phyloP scores from a whole-genome alignment of 805 yeast genomes.

The Barnettozyma californica region DNA sequence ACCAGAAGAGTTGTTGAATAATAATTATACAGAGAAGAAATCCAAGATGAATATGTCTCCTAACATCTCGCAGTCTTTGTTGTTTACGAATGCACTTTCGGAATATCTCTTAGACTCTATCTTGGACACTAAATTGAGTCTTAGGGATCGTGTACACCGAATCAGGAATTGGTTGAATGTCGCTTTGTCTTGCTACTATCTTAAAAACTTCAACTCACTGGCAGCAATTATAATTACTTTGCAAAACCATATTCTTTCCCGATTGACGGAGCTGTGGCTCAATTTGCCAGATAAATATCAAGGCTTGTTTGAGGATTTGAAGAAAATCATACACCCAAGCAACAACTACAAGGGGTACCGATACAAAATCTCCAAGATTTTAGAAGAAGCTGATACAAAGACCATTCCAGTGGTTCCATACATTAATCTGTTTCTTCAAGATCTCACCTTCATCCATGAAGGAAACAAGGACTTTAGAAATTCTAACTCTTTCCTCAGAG shows the following conservation, averaged over 20 bases:
- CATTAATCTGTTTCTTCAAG: conserved; percentile 68
- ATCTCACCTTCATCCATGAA: conserved; percentile 73
- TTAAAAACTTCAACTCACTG: conserved; percentile 71
- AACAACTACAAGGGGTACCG: conserved; percentile 70
- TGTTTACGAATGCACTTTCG: conserved; percentile 67
- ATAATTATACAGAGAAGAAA: conserved; percentile 55
- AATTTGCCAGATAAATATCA: conserved; percentile 52
- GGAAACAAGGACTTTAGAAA: conserved; percentile 70
- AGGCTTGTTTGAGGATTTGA: conserved; percentile 57
- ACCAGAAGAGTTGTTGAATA: conserved; percentile 62
- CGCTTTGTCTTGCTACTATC: conserved; percentile 64
- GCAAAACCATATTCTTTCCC: conserved; percentile 65
- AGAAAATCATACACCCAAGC: conserved; percentile 68
- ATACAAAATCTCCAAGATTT: conserved; percentile 50
- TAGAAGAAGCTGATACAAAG: conserved; percentile 36
- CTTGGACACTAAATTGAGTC: conserved; percentile 43
- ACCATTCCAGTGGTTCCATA: conserved; percentile 69
- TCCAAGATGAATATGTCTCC: conserved; percentile 56
- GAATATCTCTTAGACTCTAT: conserved; percentile 69
- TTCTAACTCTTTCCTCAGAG: conserved; percentile 44
- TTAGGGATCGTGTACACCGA: conserved; percentile 47
- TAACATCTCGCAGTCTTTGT: conserved; percentile 53
- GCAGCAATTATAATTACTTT: conserved; percentile 75
- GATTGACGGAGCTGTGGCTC: conserved; percentile 57
- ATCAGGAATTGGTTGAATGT: conserved; percentile 69